Percentiles rank a stretch among this genome's conserved stretches.
Conservation (phyloP, 345 rosid species). For the Limnanthes douglasii region DNA sequence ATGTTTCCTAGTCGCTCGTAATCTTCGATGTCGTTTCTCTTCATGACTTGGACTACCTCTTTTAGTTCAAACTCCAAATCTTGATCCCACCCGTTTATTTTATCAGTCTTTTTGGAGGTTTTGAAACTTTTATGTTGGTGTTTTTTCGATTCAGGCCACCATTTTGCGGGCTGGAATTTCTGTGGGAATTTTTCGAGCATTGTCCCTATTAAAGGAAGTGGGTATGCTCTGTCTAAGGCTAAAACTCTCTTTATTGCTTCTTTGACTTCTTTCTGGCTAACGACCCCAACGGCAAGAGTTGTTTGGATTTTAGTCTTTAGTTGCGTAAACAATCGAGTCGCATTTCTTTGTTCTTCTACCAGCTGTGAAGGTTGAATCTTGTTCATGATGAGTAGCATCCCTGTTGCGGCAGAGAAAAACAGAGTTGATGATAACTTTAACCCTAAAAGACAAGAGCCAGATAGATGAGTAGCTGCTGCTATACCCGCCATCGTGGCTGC, state of each 20-base stretch:
- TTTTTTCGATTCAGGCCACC: conserved; percentile 34
- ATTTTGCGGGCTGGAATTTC: conserved; percentile 14
- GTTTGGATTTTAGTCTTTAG: conserved; percentile 14
- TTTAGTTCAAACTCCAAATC: conserved; percentile 26
- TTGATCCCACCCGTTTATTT: conserved; percentile 19
- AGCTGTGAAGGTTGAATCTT: conserved; percentile 52
- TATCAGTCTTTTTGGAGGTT: neutral
- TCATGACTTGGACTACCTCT: conserved; percentile 18
- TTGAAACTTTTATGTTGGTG: neutral
- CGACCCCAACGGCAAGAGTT: conserved; percentile 1
- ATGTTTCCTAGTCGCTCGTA: conserved; percentile 24
- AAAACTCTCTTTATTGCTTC: conserved; percentile 21
- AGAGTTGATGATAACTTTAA: conserved; percentile 30
- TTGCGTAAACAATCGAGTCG: conserved; percentile 26
- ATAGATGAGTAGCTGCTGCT: conserved; percentile 12
- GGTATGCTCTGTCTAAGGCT: conserved; percentile 28
- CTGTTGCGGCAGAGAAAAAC: conserved; percentile 24
- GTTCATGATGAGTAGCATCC: conserved; percentile 29
- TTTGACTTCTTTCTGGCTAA: conserved; percentile 15
- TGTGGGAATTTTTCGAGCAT: conserved; percentile 22
- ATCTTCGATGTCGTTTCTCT: conserved; percentile 29
- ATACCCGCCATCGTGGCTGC: conserved; percentile 44
- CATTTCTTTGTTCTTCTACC: conserved; percentile 39
- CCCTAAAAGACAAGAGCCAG: conserved; percentile 15
- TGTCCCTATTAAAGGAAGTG: conserved; percentile 22